Evolutionary conservation across 2,329 filamentous ascomycete genomes (phyloP).

Genomic region (Hypomyces rosellus): DNA sequence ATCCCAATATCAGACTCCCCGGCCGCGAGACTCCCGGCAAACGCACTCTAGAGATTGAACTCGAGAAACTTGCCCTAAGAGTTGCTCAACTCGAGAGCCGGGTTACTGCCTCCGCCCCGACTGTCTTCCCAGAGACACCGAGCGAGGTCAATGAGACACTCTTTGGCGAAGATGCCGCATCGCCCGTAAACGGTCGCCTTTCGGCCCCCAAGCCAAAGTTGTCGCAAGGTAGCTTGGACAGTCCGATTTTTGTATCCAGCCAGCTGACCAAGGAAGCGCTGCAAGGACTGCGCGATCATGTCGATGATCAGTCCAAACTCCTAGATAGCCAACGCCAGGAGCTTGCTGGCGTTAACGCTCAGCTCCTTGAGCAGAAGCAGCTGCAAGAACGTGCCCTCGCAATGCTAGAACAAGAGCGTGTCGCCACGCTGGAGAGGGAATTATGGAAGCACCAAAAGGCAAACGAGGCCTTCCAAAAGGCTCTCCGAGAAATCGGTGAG

Average conservation of each 20-base stretch:
- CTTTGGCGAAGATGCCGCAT: constrained; percentile 52
- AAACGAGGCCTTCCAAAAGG: constrained; percentile 97
- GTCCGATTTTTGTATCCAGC: constrained; percentile 31
- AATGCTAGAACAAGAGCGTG: constrained; percentile 78
- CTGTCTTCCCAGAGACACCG: constrained; percentile 70
- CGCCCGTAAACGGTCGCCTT: constrained; percentile 32
- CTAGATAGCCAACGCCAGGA: constrained; percentile 83
- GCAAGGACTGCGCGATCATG: constrained; percentile 78
- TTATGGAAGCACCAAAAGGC: constrained; percentile 96
- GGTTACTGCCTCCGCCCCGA: constrained; percentile 54
- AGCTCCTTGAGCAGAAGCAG: constrained; percentile 78
- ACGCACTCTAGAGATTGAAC: constrained; percentile 71
- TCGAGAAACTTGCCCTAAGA: constrained; percentile 69
- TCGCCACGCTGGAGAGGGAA: constrained; percentile 84
- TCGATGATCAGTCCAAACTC: constrained; percentile 88
- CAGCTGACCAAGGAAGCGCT: constrained; percentile 75
- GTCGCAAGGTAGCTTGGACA: constrained; percentile 36
- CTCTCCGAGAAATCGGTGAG: constrained; percentile 89
- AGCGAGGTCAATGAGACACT: constrained; percentile 65
- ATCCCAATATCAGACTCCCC: constrained; percentile 61
- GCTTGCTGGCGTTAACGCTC: constrained; percentile 77
- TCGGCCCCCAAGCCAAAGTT: constrained; percentile 37
- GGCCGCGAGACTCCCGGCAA: constrained; percentile 73
- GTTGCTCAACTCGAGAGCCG: constrained; percentile 79
- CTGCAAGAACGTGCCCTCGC: constrained; percentile 77